Evolutionary conservation across 768 basidiomycete species (phyloP).

Genomic region (Lactifluus hygrophoroides): DNA sequence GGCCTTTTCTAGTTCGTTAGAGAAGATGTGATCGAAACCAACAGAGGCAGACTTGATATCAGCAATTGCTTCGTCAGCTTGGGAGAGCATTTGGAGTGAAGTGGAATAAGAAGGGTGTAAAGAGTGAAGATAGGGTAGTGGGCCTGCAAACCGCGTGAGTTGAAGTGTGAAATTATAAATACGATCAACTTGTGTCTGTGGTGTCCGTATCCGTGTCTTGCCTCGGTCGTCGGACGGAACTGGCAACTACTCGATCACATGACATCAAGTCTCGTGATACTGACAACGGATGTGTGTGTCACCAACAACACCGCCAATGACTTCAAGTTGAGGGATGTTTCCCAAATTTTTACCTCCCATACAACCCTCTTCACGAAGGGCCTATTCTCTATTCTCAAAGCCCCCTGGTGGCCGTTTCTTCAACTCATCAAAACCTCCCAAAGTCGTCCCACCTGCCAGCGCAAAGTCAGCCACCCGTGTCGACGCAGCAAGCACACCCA

Average conservation of each 20-base stretch:
- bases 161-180: not conserved
- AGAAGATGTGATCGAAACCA: conserved; percentile 66
- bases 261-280: not conserved
- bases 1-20: conserved; percentile 54
- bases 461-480: conserved; percentile 31
- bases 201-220: not conserved
- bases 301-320: too few species aligned
- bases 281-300: too few species aligned
- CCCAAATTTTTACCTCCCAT: conserved; percentile 14
- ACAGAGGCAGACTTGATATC: conserved; percentile 30
- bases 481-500: conserved; percentile 34
- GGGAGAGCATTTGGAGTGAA: conserved; percentile 1
- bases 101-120: not conserved
- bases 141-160: not conserved
- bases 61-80: conserved; percentile 24
- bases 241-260: not conserved
- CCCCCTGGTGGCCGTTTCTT: conserved; percentile 69
- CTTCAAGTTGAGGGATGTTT: too few species aligned
- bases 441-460: conserved; percentile 31
- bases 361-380: conserved; percentile 34
- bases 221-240: not conserved
- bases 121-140: not conserved
- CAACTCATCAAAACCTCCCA: conserved; percentile 61
- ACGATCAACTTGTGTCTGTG: too few species aligned
- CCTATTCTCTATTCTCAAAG: conserved; percentile 74